Conservation (phyloP, 768 basidiomycete genomes). For the Macrocybe gigantea region DNA sequence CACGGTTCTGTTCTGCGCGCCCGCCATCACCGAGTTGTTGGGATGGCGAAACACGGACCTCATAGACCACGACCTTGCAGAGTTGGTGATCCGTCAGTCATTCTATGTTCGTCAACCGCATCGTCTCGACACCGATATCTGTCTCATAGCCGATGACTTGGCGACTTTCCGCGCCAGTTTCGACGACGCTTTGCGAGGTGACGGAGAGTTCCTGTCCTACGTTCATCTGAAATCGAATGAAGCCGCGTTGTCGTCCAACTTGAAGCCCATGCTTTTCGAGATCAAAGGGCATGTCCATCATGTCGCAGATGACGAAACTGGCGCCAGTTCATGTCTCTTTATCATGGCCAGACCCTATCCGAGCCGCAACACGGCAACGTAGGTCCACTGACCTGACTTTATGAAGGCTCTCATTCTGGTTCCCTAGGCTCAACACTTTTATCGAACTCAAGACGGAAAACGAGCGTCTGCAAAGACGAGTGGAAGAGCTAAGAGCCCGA, state of each 20-base stretch:
- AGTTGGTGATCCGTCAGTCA: slow-evolving; percentile 49
- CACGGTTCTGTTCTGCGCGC: slow-evolving; percentile 65
- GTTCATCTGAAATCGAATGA: slow-evolving; percentile 52
- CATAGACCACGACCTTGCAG: slow-evolving; percentile 57
- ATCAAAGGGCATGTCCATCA: slow-evolving; percentile 61
- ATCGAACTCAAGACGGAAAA: slow-evolving; percentile 88
- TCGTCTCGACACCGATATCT: not conserved
- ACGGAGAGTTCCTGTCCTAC: slow-evolving; percentile 49
- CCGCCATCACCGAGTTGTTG: slow-evolving; percentile 62
- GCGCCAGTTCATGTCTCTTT: slow-evolving; percentile 57
- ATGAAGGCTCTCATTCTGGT: not conserved
- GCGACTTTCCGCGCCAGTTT: slow-evolving; percentile 50
- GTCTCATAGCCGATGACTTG: slow-evolving; percentile 49
- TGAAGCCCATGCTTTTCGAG: slow-evolving; percentile 60
- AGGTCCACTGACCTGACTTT: slow-evolving; percentile 13
- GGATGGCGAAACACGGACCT: slow-evolving; percentile 76
- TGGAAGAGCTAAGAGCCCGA: slow-evolving; percentile 34
- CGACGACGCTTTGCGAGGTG: slow-evolving; percentile 44
- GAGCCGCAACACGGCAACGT: slow-evolving; percentile 67
- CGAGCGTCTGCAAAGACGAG: slow-evolving; percentile 64
- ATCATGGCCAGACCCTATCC: slow-evolving; percentile 75
- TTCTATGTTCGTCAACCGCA: slow-evolving; percentile 25
- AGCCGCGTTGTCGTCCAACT: slow-evolving; percentile 13
- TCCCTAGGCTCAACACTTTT: slow-evolving; percentile 57
- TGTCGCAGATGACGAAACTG: slow-evolving; percentile 23